phyloP scores from a whole-genome alignment of 139 green algal species.

The Coccomyxa sp. region DNA sequence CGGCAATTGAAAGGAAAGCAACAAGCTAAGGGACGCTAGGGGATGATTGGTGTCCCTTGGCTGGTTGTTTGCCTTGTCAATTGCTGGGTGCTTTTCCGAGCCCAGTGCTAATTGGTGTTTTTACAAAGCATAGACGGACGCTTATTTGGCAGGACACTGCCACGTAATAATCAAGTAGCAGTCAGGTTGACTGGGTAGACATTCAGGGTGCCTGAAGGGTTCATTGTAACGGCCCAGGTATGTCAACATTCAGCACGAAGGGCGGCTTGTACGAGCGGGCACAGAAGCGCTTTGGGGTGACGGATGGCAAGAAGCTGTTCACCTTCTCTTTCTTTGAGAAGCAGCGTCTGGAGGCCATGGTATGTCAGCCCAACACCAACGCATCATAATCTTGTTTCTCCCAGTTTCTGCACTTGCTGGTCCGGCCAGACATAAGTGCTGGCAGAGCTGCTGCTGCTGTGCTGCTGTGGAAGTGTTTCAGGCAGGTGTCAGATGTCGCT shows the following conservation, averaged over 20 bases:
- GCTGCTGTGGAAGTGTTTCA: no score
- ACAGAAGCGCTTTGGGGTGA: slow-evolving; percentile 62
- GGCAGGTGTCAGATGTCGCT: no score
- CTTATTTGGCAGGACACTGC: not conserved
- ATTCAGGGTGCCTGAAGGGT: not conserved
- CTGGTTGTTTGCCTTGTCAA: not conserved
- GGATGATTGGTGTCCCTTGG: not conserved
- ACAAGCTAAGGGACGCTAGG: not conserved
- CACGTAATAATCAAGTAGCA: not conserved
- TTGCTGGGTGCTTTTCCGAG: not conserved
- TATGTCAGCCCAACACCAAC: not conserved
- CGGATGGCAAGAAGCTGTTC: slow-evolving; percentile 85
- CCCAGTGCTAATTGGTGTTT: not conserved
- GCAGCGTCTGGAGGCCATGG: slow-evolving; percentile 26
- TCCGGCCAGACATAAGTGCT: not conserved
- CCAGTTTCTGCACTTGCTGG: not conserved
- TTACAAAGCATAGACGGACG: not conserved
- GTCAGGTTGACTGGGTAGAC: not conserved
- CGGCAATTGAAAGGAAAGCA: not conserved
- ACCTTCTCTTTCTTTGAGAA: slow-evolving; percentile 79
- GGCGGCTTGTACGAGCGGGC: slow-evolving; percentile 85
- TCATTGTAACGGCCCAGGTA: slow-evolving; percentile 44
- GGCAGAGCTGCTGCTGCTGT: not conserved
- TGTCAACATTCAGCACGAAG: slow-evolving; percentile 85
- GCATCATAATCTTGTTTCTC: not conserved